A percentile compares a stretch with the other conserved stretches of the same genome.
Evolutionary conservation across 2,329 filamentous ascomycete species (phyloP).

Genomic region (Tolypocladium endophyticum): DNA sequence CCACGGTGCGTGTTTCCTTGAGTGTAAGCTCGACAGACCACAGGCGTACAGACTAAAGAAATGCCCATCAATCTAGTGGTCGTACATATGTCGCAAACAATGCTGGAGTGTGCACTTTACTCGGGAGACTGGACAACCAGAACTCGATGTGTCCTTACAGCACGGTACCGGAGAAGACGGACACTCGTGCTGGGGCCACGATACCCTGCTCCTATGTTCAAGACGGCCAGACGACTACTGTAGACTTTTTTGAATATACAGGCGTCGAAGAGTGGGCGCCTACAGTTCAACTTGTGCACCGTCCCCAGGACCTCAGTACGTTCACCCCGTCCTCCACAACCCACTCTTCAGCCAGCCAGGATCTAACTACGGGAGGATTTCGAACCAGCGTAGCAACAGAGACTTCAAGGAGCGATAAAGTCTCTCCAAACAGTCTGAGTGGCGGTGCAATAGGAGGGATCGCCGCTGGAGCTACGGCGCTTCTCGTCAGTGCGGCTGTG

Average conservation of each 20-base stretch:
- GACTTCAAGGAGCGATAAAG: too few species aligned
- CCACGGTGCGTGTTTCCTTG: not conserved
- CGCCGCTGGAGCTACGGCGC: too few species aligned
- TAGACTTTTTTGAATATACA: rapidly evolving
- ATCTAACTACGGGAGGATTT: too few species aligned
- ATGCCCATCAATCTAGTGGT: not conserved
- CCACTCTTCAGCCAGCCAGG: not conserved
- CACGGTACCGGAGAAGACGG: not conserved
- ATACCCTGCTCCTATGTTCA: not conserved
- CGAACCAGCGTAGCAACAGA: too few species aligned
- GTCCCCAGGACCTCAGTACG: not conserved
- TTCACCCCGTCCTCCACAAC: not conserved
- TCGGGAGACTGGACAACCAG: too few species aligned
- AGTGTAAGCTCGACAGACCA: too few species aligned
- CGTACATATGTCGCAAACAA: too few species aligned
- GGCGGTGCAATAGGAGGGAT: too few species aligned
- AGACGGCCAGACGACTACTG: not conserved
- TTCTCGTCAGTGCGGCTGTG: too few species aligned
- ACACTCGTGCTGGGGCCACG: not conserved
- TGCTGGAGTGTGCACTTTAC: too few species aligned
- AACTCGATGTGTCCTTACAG: not conserved
- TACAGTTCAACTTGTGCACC: not conserved
- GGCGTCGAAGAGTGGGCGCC: rapidly evolving
- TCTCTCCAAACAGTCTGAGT: too few species aligned
- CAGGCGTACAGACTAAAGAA: too few species aligned